A percentile compares a stretch with the other conserved stretches of the same genome.
Conservation (phyloP, 495 filamentous ascomycete genomes). For the Penicillium macrosclerotiorum region DNA sequence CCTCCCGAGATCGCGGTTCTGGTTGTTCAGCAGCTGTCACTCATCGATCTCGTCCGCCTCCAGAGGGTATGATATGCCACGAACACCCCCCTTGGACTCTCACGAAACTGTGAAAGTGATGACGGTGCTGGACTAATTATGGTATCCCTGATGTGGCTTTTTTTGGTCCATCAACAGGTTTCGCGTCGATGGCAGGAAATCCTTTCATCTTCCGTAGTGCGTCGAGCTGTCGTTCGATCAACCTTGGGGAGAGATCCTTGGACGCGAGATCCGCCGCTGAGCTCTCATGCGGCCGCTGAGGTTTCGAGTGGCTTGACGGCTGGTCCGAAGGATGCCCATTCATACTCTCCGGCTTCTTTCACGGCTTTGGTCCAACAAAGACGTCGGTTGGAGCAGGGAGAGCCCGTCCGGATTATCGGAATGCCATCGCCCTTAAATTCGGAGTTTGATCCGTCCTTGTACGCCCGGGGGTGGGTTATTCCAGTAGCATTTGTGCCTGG, state of each 20-base stretch:
- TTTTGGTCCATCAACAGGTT: conserved; percentile 18
- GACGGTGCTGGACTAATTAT: too few species aligned
- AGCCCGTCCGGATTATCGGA: conserved; percentile 4
- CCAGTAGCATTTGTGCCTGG: conserved; percentile 24
- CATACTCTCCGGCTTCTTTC: conserved; percentile 4
- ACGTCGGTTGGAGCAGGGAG: conserved; percentile 20
- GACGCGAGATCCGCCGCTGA: not conserved
- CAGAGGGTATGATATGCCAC: conserved; percentile 34
- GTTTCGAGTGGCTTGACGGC: too few species aligned
- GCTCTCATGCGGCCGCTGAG: too few species aligned
- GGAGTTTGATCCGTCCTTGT: not conserved
- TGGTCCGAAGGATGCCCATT: not conserved
- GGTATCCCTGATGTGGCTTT: too few species aligned
- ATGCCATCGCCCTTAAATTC: not conserved
- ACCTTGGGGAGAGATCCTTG: conserved; percentile 8
- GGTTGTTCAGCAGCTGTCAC: conserved; percentile 19
- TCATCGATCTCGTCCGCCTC: conserved; percentile 26
- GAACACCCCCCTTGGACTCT: too few species aligned
- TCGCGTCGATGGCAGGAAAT: conserved; percentile 32
- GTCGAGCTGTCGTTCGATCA: conserved; percentile 11
- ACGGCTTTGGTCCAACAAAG: conserved; percentile 17
- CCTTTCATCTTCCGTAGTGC: conserved; percentile 24
- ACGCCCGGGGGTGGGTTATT: conserved; percentile 16
- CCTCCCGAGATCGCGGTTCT: conserved; percentile 32
- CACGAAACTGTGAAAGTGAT: too few species aligned